Percentiles rank a stretch among this genome's conserved stretches.
These are phyloP conservation scores for Phyllosticta citribraziliensis DNA, from an alignment of 2,329 filamentous ascomycete species.

Conservation along the genomic window DNA sequence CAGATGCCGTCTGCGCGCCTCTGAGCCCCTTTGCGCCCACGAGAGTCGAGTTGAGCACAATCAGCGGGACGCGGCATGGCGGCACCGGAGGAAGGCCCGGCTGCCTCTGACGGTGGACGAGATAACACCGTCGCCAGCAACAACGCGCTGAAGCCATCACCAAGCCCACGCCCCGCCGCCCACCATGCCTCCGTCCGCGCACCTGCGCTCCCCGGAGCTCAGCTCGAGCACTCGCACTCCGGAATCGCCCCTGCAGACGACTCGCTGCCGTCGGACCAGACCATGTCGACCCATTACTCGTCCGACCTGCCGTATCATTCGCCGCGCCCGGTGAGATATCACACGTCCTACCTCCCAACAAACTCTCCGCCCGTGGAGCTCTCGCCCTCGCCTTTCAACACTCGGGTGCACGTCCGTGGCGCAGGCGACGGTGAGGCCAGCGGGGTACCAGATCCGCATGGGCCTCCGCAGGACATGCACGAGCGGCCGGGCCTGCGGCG, in stretches of 20 bases:
- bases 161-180: not conserved
- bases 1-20: not conserved
- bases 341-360: slow-evolving; percentile 21
- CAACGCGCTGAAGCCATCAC: not conserved
- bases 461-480: slow-evolving; percentile 5
- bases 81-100: not conserved
- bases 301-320: slow-evolving; percentile 29
- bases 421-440: slow-evolving; percentile 6
- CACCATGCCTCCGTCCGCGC: not conserved
- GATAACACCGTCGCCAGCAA: slow-evolving; percentile 1
- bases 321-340: slow-evolving; percentile 27
- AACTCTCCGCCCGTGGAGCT: slow-evolving; percentile 21
- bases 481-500: slow-evolving; percentile 31
- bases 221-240: not conserved
- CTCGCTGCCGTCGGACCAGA: slow-evolving; percentile 7
- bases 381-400: slow-evolving; percentile 23
- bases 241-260: slow-evolving; percentile 10
- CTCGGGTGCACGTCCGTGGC: slow-evolving; percentile 17
- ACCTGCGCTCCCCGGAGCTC: not conserved
- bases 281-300: slow-evolving; percentile 15
- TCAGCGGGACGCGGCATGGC: slow-evolving; percentile 6
- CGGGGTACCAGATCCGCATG: slow-evolving; percentile 8
- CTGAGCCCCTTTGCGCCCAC: not conserved
- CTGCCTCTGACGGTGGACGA: not conserved
- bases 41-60: not conserved